Evolutionary conservation across 441 rosid genomes (phyloP).

Genomic region (Syzygium malaccense): DNA sequence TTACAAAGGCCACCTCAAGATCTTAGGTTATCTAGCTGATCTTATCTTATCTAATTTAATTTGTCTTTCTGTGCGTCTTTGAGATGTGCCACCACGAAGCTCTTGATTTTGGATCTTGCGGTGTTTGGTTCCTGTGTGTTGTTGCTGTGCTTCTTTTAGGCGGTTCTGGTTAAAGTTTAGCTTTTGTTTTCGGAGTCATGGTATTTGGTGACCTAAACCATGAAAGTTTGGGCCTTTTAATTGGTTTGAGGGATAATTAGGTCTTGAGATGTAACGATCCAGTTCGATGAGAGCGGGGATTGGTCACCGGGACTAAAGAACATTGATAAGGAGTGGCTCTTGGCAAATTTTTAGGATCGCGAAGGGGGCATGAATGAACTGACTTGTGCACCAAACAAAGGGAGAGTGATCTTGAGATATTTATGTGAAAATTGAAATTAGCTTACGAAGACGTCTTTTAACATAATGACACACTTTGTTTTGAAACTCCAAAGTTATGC

Average conservation of each 20-base stretch:
- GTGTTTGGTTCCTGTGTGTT: background rate
- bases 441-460: too few relatives aligned
- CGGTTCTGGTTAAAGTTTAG: background rate
- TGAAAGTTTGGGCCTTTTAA: background rate
- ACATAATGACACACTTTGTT: too few relatives aligned
- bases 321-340: too few relatives aligned
- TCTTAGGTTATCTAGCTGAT: background rate
- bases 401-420: too few relatives aligned
- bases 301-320: too few relatives aligned
- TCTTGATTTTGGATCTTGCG: background rate
- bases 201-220: background rate
- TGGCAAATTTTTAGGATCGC: too few relatives aligned
- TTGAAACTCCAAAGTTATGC: too few relatives aligned
- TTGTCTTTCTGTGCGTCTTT: background rate
- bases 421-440: too few relatives aligned
- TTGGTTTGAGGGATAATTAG: background rate
- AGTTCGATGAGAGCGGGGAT: too few relatives aligned
- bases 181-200: background rate
- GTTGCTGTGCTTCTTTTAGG: background rate
- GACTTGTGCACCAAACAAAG: too few relatives aligned
- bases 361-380: too few relatives aligned
- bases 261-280: background rate
- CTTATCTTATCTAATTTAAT: background rate
- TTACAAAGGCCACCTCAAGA: conserved; percentile 11
- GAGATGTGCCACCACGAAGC: background rate